phyloP scores from a whole-genome alignment of 176 grass and related monocot species.

The Carex parvula region DNA sequence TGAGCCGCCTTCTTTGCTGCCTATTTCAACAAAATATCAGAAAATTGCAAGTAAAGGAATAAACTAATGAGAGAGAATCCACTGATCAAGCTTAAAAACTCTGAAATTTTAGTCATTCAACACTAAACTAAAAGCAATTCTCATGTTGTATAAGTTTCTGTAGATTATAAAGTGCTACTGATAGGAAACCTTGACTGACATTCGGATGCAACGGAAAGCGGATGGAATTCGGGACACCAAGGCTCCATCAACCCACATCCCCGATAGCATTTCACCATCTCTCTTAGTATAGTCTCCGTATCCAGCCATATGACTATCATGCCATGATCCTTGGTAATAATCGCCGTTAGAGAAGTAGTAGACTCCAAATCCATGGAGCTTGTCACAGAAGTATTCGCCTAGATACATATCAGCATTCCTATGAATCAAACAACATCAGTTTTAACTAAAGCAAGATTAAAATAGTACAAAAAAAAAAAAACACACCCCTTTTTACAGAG shows the following conservation, averaged over 20 bases:
- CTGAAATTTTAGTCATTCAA: constrained; percentile 14
- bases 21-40: constrained; percentile 24
- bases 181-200: constrained; percentile 45
- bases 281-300: constrained; percentile 59
- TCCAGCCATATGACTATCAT: constrained; percentile 66
- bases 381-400: constrained; percentile 71
- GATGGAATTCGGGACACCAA: constrained; percentile 37
- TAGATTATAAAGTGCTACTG: neutral
- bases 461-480: neutral
- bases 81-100: constrained; percentile 26
- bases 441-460: neutral
- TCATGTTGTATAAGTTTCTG: neutral
- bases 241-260: constrained; percentile 58
- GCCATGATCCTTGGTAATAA: constrained; percentile 73
- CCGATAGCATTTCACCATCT: constrained; percentile 55
- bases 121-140: neutral
- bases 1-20: constrained; percentile 44
- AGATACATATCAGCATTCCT: constrained; percentile 68
- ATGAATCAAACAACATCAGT: neutral
- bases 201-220: constrained; percentile 33
- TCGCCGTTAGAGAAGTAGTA: constrained; percentile 72
- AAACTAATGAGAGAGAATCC: neutral
- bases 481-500: neutral
- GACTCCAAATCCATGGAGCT: constrained; percentile 66
- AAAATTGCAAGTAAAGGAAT: neutral